Percentiles rank a stretch among this genome's conserved stretches.
Conservation (phyloP, 2,329 filamentous ascomycete species). For the Penicillium sp. region DNA sequence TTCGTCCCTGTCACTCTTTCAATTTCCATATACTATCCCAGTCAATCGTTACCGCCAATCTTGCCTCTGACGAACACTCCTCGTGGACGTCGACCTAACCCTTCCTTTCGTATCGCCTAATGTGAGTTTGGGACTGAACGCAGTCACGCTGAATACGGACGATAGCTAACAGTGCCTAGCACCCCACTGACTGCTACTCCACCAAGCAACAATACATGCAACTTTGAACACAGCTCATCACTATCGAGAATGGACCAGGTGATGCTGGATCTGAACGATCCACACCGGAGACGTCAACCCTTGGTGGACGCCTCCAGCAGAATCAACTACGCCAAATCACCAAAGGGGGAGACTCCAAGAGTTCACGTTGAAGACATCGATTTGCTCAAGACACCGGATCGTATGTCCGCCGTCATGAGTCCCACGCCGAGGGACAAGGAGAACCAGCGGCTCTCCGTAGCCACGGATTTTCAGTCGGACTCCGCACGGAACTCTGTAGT, state of each 20-base stretch:
- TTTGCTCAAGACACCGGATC: constrained; percentile 22
- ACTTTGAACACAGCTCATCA: not conserved
- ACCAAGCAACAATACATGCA: not conserved
- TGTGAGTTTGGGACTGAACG: not conserved
- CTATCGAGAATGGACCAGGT: constrained; percentile 11
- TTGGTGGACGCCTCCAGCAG: constrained; percentile 21
- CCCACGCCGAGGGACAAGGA: constrained; percentile 38
- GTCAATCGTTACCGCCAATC: constrained; percentile 17
- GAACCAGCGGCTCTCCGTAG: constrained; percentile 55
- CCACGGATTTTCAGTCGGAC: constrained; percentile 47
- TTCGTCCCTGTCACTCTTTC: constrained; percentile 14
- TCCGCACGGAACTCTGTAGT: constrained; percentile 54
- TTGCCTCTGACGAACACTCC: not conserved
- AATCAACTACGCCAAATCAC: constrained; percentile 17
- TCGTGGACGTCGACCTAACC: not conserved
- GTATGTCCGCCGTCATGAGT: constrained; percentile 28
- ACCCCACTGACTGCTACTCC: not conserved
- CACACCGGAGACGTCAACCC: constrained; percentile 21
- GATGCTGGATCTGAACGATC: constrained; percentile 18
- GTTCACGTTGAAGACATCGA: constrained; percentile 16
- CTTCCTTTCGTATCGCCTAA: not conserved
- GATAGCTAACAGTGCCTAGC: constrained; percentile 1
- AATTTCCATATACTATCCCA: constrained; percentile 7
- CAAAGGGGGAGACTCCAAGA: constrained; percentile 16
- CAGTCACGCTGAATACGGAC: not conserved